Percentiles rank a stretch among this genome's conserved stretches.
These are phyloP conservation scores for Leccinellum albellum DNA, from an alignment of 768 basidiomycete genomes.

Conservation along the genomic window DNA sequence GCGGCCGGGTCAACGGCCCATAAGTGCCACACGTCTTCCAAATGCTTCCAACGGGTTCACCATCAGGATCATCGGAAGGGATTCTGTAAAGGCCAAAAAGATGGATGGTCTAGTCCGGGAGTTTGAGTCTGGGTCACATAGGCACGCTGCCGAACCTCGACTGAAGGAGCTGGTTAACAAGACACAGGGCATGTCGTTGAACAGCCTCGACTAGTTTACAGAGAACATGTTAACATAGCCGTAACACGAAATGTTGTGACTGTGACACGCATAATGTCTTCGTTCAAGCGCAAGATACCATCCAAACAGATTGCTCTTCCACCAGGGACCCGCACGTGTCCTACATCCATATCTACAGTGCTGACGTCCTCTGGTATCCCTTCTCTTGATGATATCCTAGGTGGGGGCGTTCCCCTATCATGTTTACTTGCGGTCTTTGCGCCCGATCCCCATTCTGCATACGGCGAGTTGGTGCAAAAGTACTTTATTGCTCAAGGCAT, in stretches of 20 bases:
- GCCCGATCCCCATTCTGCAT: slow-evolving; percentile 85
- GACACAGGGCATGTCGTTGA: slow-evolving; percentile 19
- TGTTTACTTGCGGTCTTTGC: slow-evolving; percentile 69
- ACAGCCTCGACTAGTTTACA: slow-evolving; percentile 25
- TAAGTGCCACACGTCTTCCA: slow-evolving; percentile 25
- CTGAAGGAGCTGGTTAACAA: slow-evolving; percentile 13
- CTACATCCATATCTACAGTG: slow-evolving; percentile 51
- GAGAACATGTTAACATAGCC: background rate
- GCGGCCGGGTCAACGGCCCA: slow-evolving; percentile 29
- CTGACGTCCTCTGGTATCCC: slow-evolving; percentile 85
- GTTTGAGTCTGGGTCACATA: background rate
- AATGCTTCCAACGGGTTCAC: slow-evolving; percentile 33
- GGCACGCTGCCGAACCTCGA: background rate
- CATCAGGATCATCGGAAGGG: slow-evolving; percentile 23
- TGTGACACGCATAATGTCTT: slow-evolving; percentile 49
- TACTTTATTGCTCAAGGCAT: slow-evolving; percentile 91
- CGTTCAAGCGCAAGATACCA: slow-evolving; percentile 68
- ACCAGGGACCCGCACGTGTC: slow-evolving; percentile 55
- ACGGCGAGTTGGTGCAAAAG: slow-evolving; percentile 79
- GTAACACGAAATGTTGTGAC: slow-evolving; percentile 12
- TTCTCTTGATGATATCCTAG: slow-evolving; percentile 92
- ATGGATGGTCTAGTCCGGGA: background rate
- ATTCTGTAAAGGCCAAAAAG: slow-evolving; percentile 2
- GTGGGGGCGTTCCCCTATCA: slow-evolving; percentile 84
- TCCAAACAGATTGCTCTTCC: slow-evolving; percentile 41